Conservation (phyloP, 2,329 filamentous ascomycete species). For the Penicillium vulpinum region DNA sequence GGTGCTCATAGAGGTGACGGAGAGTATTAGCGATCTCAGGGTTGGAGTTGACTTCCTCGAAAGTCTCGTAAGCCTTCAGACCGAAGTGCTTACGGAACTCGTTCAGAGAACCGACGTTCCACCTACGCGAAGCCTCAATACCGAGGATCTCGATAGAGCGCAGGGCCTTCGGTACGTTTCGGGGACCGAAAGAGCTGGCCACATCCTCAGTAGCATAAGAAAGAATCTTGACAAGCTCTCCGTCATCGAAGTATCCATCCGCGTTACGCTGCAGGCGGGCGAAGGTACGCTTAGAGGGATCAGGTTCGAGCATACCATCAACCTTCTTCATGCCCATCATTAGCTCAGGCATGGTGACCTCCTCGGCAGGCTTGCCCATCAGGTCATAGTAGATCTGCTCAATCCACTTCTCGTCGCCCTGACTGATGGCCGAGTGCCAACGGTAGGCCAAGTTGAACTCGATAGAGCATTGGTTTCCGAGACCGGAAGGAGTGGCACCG, state of each 20-base stretch:
- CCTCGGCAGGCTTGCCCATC: constrained; percentile 59
- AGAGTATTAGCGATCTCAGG: constrained; percentile 67
- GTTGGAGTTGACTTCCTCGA: constrained; percentile 82
- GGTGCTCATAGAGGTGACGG: constrained; percentile 65
- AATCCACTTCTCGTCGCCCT: constrained; percentile 78
- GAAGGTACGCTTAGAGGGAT: constrained; percentile 70
- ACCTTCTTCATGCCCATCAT: constrained; percentile 63
- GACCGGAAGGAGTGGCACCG: constrained; percentile 65
- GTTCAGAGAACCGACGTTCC: constrained; percentile 77
- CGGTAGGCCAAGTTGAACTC: constrained; percentile 89
- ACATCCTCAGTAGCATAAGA: constrained; percentile 70
- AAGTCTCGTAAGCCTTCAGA: constrained; percentile 71
- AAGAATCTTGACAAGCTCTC: constrained; percentile 72
- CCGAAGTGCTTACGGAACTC: constrained; percentile 84
- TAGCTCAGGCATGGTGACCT: constrained; percentile 62
- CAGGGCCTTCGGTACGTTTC: constrained; percentile 72
- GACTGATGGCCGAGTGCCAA: constrained; percentile 78
- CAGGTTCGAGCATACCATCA: constrained; percentile 60
- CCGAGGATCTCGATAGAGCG: constrained; percentile 76
- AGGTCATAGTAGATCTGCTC: constrained; percentile 65
- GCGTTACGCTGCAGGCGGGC: constrained; percentile 63
- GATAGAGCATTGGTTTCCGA: constrained; percentile 79
- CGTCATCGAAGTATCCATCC: constrained; percentile 71
- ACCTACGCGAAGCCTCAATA: constrained; percentile 73
- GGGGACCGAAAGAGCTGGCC: constrained; percentile 64